Percentiles rank a stretch among this genome's conserved stretches.
phyloP scores from a whole-genome alignment of 2,329 filamentous ascomycete species.

The Exophiala dermatitidis region DNA sequence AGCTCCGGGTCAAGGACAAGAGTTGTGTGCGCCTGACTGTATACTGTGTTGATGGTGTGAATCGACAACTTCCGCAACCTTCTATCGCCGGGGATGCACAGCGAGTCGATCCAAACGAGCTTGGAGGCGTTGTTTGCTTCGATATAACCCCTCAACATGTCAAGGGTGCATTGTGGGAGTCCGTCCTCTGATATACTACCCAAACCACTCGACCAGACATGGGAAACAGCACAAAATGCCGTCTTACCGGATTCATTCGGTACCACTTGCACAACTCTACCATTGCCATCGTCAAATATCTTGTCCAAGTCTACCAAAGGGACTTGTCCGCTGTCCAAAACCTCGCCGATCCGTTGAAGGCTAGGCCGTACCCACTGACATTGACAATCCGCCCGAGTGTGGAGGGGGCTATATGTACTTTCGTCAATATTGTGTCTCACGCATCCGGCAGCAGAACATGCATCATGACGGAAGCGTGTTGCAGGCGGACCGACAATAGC shows the following conservation, averaged over 20 bases:
- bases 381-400: conserved; percentile 1
- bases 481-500: conserved; percentile 1
- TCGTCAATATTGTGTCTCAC: conserved; percentile 7
- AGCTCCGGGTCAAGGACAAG: conserved; percentile 7
- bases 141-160: not conserved
- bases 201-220: conserved; percentile 5
- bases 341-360: not conserved
- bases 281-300: not conserved
- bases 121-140: not conserved
- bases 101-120: conserved; percentile 9
- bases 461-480: conserved; percentile 1
- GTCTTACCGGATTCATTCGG: not conserved
- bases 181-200: conserved; percentile 2
- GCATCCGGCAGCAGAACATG: conserved; percentile 1
- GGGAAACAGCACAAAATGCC: not conserved
- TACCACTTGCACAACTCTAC: not conserved
- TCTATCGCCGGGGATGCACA: conserved; percentile 3
- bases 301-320: conserved; percentile 4
- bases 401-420: conserved; percentile 1
- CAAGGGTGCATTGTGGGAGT: conserved; percentile 1
- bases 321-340: conserved; percentile 2
- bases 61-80: conserved; percentile 9
- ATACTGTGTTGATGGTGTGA: conserved; percentile 6
- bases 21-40: conserved; percentile 3
- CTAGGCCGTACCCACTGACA: conserved; percentile 1